phyloP scores from a whole-genome alignment of 1,284 basidiomycete species.

The Fistulinella cinereoalba region DNA sequence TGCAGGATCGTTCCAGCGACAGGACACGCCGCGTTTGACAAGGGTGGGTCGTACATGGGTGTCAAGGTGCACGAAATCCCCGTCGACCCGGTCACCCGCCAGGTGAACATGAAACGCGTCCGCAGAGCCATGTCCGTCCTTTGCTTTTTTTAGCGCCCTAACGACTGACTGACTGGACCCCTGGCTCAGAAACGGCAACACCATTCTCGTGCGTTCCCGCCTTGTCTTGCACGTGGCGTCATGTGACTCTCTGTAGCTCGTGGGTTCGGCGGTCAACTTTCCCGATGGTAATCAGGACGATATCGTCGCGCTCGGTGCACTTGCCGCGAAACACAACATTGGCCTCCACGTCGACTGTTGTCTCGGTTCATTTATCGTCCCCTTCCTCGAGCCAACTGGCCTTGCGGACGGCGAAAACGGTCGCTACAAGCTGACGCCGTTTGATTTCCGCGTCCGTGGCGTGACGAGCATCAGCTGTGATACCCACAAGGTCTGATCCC shows the following conservation, averaged over 20 bases:
- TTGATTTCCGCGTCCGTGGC: conserved; percentile 88
- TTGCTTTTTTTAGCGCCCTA: not conserved
- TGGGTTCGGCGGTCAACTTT: conserved; percentile 90
- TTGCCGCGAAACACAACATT: conserved; percentile 77
- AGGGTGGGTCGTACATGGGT: conserved; percentile 87
- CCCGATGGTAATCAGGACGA: conserved; percentile 91
- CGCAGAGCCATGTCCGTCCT: conserved; percentile 74
- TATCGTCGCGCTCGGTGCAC: conserved; percentile 73
- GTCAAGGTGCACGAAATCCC: conserved; percentile 91
- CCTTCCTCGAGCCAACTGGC: conserved; percentile 72
- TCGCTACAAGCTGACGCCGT: conserved; percentile 55
- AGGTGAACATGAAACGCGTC: conserved; percentile 77
- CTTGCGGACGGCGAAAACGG: conserved; percentile 51
- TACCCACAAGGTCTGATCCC: conserved; percentile 74
- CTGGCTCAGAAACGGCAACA: conserved; percentile 77
- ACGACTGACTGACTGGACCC: not conserved
- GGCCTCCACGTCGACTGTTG: conserved; percentile 95
- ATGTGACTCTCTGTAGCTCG: no score
- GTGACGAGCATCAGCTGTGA: conserved; percentile 92
- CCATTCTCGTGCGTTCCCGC: conserved; percentile 60
- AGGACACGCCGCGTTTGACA: conserved; percentile 95
- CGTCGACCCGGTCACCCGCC: conserved; percentile 79
- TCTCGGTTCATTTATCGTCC: conserved; percentile 88
- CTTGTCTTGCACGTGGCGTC: conserved; percentile 7
- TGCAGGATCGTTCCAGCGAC: conserved; percentile 78